phyloP scores from a whole-genome alignment of 208 protist genomes.

The Phytomonas francai region DNA sequence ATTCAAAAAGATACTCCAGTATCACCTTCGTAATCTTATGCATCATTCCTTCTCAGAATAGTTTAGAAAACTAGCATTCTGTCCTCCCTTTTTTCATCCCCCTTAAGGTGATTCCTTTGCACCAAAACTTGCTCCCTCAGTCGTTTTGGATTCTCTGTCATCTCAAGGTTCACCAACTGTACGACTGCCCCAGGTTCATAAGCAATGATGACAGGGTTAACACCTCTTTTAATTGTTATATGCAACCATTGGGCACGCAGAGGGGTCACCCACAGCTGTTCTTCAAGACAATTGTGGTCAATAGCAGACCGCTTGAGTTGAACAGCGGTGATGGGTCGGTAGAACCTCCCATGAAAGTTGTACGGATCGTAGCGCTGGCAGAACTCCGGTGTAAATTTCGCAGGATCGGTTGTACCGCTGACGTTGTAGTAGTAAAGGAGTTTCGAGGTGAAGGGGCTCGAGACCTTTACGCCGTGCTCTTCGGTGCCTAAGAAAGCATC shows the following conservation, averaged over 20 bases:
- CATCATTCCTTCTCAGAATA: too few relatives aligned
- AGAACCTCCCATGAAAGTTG: constrained; percentile 39
- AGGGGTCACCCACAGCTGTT: constrained; percentile 41
- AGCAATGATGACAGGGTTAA: constrained; percentile 19
- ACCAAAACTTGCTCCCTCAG: neutral
- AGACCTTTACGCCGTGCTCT: constrained; percentile 10
- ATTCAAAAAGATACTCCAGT: too few relatives aligned
- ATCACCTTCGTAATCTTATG: too few relatives aligned
- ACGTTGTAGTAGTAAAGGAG: constrained; percentile 46
- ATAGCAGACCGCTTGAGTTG: constrained; percentile 54
- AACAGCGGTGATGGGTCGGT: constrained; percentile 29
- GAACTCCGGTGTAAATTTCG: constrained; percentile 20
- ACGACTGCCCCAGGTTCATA: constrained; percentile 7
- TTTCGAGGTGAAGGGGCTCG: constrained; percentile 4
- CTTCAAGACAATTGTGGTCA: constrained; percentile 34
- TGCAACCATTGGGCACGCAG: constrained; percentile 11
- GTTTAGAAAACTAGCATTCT: too few relatives aligned
- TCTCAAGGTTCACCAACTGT: constrained; percentile 33
- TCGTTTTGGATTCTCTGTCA: constrained; percentile 15
- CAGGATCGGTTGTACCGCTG: constrained; percentile 20
- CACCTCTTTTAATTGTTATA: constrained; percentile 1
- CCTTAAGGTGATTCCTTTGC: neutral
- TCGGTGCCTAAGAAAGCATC: constrained; percentile 17
- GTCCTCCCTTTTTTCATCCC: too few relatives aligned
- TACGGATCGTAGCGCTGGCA: constrained; percentile 59